Base-by-base conservation (phyloP, 768 basidiomycete genomes). In the Phanerochaete sordida region DNA sequence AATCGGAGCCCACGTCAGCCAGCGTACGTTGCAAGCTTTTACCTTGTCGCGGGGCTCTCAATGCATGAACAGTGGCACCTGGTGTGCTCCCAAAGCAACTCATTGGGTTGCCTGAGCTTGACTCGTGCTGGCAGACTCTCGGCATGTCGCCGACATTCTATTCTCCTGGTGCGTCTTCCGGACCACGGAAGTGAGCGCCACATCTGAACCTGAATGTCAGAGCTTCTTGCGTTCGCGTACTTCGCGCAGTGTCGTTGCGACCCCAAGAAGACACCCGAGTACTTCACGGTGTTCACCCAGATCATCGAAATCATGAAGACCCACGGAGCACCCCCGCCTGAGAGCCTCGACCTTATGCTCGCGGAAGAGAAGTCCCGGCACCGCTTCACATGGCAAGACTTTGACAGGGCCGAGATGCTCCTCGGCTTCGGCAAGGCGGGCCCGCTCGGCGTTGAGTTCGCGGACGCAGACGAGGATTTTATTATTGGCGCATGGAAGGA, bases 201-300 rank as follows among this genome's bases (percentile, higher is more conserved):
- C 44, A 28, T 5, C 15, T 24, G 19, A 61, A 21, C 19, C 39
- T 43, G 4, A 43, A 12, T 16, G 27, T 21, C 64, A 93, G 91
- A 88, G 24, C 75, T 91, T 13, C 78, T 94, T 56, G 76, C 76
- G n/a, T 93, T 91, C 69, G 90, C 86, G 0, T 94, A 93, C 66
- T 73, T 86, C 57, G 86, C 90, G 0, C 90, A 93, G 71, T 88
- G 85, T 68, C 87, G 90, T 60, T 94, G 92, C 71, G 85, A 93
- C 66, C 90, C 90, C 30, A 75, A 72, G 2, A 73, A 78, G 37
- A 92, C 90, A 0, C 64, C 84, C 3, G 69, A 74, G 15, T 88
- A 91, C 70, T 92, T 90, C 70, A 80, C 82, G 2, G 76, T 79
- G 56, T 73, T 93, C 44, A 77, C 75, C 30, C 72, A 73, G 44